phyloP scores from a whole-genome alignment of 768 basidiomycete genomes.

The Boletus sensibilis region DNA sequence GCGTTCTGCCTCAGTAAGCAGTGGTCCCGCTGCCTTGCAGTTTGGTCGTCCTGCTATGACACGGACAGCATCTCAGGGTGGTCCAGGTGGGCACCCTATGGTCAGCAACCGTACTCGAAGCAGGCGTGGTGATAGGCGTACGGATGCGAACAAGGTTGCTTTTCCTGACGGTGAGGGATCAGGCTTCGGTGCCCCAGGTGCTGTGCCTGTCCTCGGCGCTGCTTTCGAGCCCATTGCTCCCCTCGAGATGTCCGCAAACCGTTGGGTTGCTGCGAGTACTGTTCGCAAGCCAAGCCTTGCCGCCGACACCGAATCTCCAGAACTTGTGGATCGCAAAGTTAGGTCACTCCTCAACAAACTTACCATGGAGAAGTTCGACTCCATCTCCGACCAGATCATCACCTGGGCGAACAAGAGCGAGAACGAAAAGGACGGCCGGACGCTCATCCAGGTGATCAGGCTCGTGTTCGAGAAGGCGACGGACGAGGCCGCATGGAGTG shows the following conservation, averaged over 20 bases:
- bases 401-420: conserved; percentile 92
- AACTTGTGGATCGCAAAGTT: conserved; percentile 91
- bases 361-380: conserved; percentile 94
- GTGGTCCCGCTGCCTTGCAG: conserved; percentile 44
- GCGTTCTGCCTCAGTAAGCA: conserved; percentile 59
- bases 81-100: conserved; percentile 49
- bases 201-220: conserved; percentile 28
- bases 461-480: conserved; percentile 98
- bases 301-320: conserved; percentile 66
- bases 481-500: conserved; percentile 92
- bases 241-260: conserved; percentile 74
- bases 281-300: conserved; percentile 41
- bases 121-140: conserved; percentile 82
- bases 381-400: conserved; percentile 94
- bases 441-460: conserved; percentile 93
- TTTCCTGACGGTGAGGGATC: conserved; percentile 37
- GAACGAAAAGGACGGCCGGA: conserved; percentile 89
- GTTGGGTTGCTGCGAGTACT: conserved; percentile 61
- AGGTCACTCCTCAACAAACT: conserved; percentile 91
- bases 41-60: conserved; percentile 65
- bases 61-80: conserved; percentile 67
- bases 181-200: conserved; percentile 31
- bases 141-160: conserved; percentile 48
- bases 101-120: conserved; percentile 66
- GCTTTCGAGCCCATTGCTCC: conserved; percentile 71